Evolutionary conservation across 2,329 filamentous ascomycete genomes (phyloP).

Genomic region (Pseudogymnoascus sp.): DNA sequence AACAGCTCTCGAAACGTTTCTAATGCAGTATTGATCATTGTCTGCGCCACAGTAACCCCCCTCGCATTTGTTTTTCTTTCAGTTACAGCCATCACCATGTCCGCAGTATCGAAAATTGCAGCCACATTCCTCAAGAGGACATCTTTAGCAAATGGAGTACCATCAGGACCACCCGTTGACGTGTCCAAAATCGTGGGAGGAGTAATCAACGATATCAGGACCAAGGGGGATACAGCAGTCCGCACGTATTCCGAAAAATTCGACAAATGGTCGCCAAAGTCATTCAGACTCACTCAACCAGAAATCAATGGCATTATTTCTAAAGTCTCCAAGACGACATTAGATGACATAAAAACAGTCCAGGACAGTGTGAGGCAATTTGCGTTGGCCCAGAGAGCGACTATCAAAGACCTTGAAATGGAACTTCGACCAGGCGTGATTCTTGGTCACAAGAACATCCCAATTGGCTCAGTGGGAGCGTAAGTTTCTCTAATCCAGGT

Average conservation of each 20-base stretch:
- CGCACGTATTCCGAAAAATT: conserved; percentile 43
- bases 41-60: not conserved
- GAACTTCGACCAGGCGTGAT: conserved; percentile 42
- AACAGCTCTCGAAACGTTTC: not conserved
- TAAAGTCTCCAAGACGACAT: conserved; percentile 36
- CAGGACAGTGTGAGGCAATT: conserved; percentile 42
- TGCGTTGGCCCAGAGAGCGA: conserved; percentile 38
- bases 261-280: conserved; percentile 42
- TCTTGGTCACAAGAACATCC: conserved; percentile 43
- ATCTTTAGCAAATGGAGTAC: not conserved
- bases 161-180: not conserved
- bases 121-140: not conserved
- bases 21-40: not conserved
- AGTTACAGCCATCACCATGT: not conserved
- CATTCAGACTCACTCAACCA: conserved; percentile 38
- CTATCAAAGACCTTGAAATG: conserved; percentile 42
- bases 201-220: conserved; percentile 40
- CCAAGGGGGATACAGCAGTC: conserved; percentile 40
- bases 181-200: not conserved
- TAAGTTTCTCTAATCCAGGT: conserved; percentile 20
- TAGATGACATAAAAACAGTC: conserved; percentile 45
- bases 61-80: no score
- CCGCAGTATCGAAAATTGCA: not conserved
- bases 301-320: conserved; percentile 38
- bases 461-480: conserved; percentile 38